Base-by-base conservation (phyloP, 306 rosid species). In the Casuarina glauca region DNA sequence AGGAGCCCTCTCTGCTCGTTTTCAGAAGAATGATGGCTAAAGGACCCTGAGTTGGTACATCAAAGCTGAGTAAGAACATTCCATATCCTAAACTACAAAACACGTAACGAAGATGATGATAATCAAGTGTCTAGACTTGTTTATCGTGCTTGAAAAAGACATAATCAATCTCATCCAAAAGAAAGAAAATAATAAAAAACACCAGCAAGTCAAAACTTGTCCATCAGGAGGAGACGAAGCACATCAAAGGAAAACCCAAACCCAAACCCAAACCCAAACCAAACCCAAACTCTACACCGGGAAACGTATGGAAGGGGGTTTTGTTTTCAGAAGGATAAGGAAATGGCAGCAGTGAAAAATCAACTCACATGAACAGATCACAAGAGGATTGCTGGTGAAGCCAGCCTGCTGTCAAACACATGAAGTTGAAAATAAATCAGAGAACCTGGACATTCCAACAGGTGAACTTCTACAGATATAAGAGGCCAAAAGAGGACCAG, bases 401-500 rank as follows among this genome's bases (percentile, higher is more conserved):
- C 52, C 53, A 20, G 17, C 39, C 39, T 35, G 49, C 55, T 58
- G 15, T 57, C 42, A 35, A 49, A 53, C 2, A 45, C n/a, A 36
- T 2, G 43, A 9, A 49, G 19, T 7, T 51, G 3, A 38, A 67
- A 66, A 66, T 54, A 52, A 39, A 72, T 6, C n/a, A 48, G 53
- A 58, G 46, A 43, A 48, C 53, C 52, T 8, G 7, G 57, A 26
- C 9, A 57, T 48, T 32, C 9, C 53, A 19, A 38, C 0, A 36
- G 4, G 38, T 49, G 74, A 53, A 53, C 12, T 2, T 58, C 11
- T 48, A 53, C 60, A 46, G 46, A 16, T 35, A 61, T 61, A 13
- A 19, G 42, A 61, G 46, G 63, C 63, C 48, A 43, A 46, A 74
- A 67, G 44, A 73, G 64, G 41, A 57, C 51, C 13, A 73, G 13